Percentiles rank a stretch among this genome's conserved stretches.
Conservation (phyloP, 1,284 basidiomycete genomes). For the Marasmius oreades region DNA sequence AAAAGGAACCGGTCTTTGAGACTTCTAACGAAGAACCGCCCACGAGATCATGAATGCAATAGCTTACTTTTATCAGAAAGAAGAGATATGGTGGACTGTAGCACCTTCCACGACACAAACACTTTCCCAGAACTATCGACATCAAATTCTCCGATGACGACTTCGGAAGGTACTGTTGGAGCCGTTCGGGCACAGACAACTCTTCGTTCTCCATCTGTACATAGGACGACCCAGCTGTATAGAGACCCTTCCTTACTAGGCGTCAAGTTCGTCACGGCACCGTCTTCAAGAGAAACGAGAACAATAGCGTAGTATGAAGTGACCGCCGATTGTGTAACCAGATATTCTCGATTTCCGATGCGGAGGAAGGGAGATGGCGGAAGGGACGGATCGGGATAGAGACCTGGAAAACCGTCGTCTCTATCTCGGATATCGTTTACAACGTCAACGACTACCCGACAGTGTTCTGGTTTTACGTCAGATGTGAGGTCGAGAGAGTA, state of each 20-base stretch:
- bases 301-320: conserved; percentile 49
- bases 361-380: conserved; percentile 41
- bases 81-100: conserved; percentile 34
- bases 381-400: conserved; percentile 55
- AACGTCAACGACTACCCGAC: conserved; percentile 11
- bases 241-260: conserved; percentile 31
- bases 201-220: conserved; percentile 42
- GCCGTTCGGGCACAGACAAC: conserved; percentile 52
- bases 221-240: conserved; percentile 51
- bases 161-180: conserved; percentile 43
- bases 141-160: conserved; percentile 44
- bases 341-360: conserved; percentile 21
- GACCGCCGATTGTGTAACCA: conserved; percentile 50
- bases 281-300: conserved; percentile 34
- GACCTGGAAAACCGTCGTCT: conserved; percentile 51
- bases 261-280: conserved; percentile 39
- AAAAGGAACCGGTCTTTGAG: not conserved
- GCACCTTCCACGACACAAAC: conserved; percentile 37
- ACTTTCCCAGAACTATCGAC: conserved; percentile 28
- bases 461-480: not conserved
- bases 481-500: conserved; percentile 36
- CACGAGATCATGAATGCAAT: not conserved
- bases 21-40: no score
- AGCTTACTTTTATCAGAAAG: conserved; percentile 38
- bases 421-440: not conserved